Conservation (phyloP, 202 grass and related monocot species). For the Zizania palustris region DNA sequence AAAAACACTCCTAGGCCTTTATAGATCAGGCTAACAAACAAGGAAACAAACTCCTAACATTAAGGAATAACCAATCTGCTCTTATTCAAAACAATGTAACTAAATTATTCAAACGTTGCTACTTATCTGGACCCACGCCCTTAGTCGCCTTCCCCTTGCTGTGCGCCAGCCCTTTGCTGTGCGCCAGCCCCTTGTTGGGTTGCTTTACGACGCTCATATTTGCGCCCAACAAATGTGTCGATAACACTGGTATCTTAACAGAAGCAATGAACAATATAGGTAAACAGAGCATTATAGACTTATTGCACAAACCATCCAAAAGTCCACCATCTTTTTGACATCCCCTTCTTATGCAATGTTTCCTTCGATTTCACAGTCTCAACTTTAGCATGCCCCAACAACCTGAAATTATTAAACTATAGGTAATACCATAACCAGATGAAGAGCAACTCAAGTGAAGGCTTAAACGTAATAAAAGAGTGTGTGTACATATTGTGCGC, state of each 20-base stretch:
- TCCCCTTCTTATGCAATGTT: conserved; percentile 64
- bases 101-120: no score
- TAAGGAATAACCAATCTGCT: no score
- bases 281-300: conserved; percentile 6
- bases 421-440: conserved; percentile 25
- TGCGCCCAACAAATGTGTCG: no score
- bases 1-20: no score
- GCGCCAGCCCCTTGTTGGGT: no score
- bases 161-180: no score
- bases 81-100: no score
- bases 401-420: conserved; percentile 67
- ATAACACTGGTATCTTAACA: conserved; percentile 1
- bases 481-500: neutral
- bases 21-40: no score
- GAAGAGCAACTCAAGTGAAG: conserved; percentile 7
- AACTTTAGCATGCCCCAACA: conserved; percentile 96
- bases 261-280: conserved; percentile 24
- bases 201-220: no score
- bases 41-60: no score
- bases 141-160: no score
- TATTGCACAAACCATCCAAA: conserved; percentile 72
- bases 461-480: conserved; percentile 22
- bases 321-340: conserved; percentile 87
- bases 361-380: conserved; percentile 88
- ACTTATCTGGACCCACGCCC: no score